These are phyloP conservation scores for Zymoseptoria crescenta DNA, from an alignment of 2,329 filamentous ascomycete genomes.

Conservation along the genomic window DNA sequence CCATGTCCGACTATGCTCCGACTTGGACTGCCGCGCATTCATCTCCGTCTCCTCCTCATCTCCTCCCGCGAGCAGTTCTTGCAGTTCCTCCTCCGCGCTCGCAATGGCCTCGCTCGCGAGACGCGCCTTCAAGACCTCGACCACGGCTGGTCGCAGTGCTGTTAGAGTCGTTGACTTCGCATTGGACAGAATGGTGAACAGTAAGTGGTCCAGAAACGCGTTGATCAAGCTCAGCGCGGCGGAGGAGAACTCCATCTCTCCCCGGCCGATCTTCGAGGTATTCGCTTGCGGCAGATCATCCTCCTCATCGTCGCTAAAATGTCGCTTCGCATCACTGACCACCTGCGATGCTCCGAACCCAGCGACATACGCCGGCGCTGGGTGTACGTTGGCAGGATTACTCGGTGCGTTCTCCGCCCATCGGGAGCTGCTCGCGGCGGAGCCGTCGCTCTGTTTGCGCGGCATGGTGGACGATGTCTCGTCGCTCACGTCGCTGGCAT, in stretches of 20 bases:
- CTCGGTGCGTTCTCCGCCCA: slow-evolving; percentile 8
- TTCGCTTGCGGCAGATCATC: slow-evolving; percentile 55
- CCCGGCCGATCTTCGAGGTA: slow-evolving; percentile 49
- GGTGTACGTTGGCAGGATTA: slow-evolving; percentile 46
- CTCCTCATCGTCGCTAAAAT: slow-evolving; percentile 43
- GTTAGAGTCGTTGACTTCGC: slow-evolving; percentile 71
- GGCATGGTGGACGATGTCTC: slow-evolving; percentile 9
- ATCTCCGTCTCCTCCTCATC: slow-evolving; percentile 53
- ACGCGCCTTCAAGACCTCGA: slow-evolving; percentile 80
- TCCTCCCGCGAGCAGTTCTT: slow-evolving; percentile 75
- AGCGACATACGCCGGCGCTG: slow-evolving; percentile 80
- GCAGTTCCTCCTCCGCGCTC: slow-evolving; percentile 76
- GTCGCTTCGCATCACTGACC: slow-evolving; percentile 71
- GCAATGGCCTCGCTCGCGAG: slow-evolving; percentile 77
- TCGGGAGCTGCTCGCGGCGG: slow-evolving; percentile 10
- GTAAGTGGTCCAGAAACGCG: slow-evolving; percentile 82
- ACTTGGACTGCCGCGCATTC: slow-evolving; percentile 18
- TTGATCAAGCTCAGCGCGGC: slow-evolving; percentile 74
- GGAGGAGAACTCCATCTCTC: slow-evolving; percentile 64
- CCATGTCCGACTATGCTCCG: slow-evolving; percentile 52
- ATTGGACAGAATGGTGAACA: slow-evolving; percentile 80
- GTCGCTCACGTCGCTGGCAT: slow-evolving; percentile 8
- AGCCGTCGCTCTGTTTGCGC: slow-evolving; percentile 12
- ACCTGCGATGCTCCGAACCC: slow-evolving; percentile 82
- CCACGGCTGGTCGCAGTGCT: slow-evolving; percentile 70